Conservation (phyloP, 768 basidiomycete genomes). For the Asterophora lycoperdoides region DNA sequence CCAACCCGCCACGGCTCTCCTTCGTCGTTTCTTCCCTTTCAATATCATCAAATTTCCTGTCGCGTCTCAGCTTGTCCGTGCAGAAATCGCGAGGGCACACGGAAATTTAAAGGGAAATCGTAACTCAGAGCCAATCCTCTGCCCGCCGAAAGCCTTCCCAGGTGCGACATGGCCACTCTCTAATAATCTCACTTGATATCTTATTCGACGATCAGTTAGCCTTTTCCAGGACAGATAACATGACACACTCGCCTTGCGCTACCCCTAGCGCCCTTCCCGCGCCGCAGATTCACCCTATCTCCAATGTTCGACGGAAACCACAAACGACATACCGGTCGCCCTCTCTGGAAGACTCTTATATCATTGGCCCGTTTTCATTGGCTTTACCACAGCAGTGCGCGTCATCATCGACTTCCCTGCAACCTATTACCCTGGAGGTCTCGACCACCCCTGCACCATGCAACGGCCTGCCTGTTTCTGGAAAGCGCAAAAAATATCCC, state of each 20-base stretch:
- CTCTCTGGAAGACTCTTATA: conserved; percentile 26
- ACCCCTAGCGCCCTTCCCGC: conserved; percentile 5
- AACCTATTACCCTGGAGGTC: conserved; percentile 6
- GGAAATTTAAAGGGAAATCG: not conserved
- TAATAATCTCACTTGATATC: not conserved
- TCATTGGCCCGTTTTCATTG: conserved; percentile 11
- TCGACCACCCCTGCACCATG: conserved; percentile 5
- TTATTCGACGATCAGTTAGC: not conserved
- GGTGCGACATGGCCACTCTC: not conserved
- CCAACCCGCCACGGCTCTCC: not conserved
- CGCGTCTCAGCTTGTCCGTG: not conserved
- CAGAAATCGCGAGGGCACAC: not conserved
- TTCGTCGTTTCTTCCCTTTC: not conserved
- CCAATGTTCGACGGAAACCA: conserved; percentile 52
- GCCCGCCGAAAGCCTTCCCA: not conserved
- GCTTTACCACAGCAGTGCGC: conserved; percentile 6
- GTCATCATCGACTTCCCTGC: conserved; percentile 9
- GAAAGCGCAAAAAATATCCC: conserved; percentile 20
- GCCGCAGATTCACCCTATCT: conserved; percentile 10
- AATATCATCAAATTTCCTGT: not conserved
- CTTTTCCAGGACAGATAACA: not conserved
- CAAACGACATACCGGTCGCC: conserved; percentile 56
- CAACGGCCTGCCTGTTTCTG: not conserved
- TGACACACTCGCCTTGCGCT: not conserved
- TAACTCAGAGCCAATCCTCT: not conserved